A percentile compares a stretch with the other conserved stretches of the same genome.
Conservation (phyloP, 257 asterid genomes). For the Solanum etuberosum region DNA sequence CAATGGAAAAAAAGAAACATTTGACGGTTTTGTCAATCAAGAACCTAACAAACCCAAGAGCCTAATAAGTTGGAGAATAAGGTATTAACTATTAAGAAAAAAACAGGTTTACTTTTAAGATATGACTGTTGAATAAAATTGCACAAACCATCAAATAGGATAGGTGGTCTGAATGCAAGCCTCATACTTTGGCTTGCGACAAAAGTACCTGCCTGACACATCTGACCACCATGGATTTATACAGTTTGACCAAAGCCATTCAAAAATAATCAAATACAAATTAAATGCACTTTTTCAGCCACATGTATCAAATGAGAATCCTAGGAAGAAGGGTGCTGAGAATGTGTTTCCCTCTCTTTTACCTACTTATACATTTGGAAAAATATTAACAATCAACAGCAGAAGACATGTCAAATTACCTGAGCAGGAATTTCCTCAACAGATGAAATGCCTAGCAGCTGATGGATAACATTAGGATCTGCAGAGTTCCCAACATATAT, state of each 20-base stretch:
- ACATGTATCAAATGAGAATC: background rate
- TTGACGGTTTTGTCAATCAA: background rate
- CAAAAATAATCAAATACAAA: background rate
- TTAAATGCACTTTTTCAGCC: background rate
- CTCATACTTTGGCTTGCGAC: background rate
- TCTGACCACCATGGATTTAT: background rate
- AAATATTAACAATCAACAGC: background rate
- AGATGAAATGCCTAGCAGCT: conserved; percentile 72
- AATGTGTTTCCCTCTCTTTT: background rate
- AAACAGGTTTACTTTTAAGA: background rate
- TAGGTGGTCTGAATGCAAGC: background rate
- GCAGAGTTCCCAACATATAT: conserved; percentile 73
- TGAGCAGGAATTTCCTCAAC: conserved; percentile 72
- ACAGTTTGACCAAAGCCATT: background rate
- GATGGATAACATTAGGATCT: conserved; percentile 37
- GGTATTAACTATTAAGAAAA: background rate
- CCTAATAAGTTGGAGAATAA: background rate
- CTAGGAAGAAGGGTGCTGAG: background rate
- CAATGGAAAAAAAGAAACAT: background rate
- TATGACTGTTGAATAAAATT: background rate
- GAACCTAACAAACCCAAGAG: background rate
- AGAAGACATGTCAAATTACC: conserved; percentile 25
- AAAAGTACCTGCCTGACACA: background rate
- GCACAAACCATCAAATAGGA: background rate
- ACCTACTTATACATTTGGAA: background rate